Evolutionary conservation across 768 basidiomycete species (phyloP).

Genomic region (Pisolithus sp.): DNA sequence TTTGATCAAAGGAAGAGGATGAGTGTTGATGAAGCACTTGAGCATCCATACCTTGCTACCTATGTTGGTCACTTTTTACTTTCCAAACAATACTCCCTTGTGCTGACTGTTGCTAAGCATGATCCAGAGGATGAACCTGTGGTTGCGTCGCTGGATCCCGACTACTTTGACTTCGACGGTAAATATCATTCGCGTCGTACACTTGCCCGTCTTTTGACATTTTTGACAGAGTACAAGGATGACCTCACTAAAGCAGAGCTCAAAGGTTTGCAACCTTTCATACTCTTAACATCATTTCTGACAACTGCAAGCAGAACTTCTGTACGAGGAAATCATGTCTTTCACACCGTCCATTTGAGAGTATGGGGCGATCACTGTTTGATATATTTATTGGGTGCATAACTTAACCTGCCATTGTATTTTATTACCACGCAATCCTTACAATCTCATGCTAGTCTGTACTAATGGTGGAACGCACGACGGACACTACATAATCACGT

Average conservation of each 20-base stretch:
- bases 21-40: conserved; percentile 75
- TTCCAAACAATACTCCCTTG: neutral
- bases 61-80: conserved; percentile 42
- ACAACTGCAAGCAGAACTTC: conserved; percentile 39
- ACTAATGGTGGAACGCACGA: too few species aligned
- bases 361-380: too few species aligned
- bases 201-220: conserved; percentile 1
- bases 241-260: conserved; percentile 72
- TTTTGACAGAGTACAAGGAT: conserved; percentile 56
- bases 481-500: too few species aligned
- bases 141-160: conserved; percentile 71
- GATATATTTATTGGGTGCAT: neutral
- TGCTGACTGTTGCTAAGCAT: conserved; percentile 39
- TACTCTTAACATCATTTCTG: neutral
- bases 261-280: conserved; percentile 34
- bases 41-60: conserved; percentile 75
- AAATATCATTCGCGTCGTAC: conserved; percentile 21
- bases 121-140: conserved; percentile 87
- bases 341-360: conserved; percentile 60
- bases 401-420: neutral
- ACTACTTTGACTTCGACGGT: conserved; percentile 91
- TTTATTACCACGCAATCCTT: neutral
- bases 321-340: conserved; percentile 78
- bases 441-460: neutral
- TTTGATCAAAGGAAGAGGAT: conserved; percentile 86